Evolutionary conservation across 1,284 basidiomycete species (phyloP).

Genomic region (Entoloma clypeatum): DNA sequence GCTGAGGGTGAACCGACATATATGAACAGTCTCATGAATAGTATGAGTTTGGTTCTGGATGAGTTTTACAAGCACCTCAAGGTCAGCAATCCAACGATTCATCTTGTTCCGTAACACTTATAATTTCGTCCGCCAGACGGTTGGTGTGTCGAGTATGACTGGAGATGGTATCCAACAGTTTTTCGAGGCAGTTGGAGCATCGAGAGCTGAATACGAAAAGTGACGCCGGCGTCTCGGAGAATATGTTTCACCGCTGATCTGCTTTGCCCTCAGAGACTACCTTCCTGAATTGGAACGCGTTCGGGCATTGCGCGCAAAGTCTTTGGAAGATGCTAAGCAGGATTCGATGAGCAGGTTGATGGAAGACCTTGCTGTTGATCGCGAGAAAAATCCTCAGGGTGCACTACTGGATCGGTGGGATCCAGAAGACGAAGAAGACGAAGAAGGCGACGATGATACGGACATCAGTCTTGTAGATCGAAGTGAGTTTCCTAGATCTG

Average conservation of each 20-base stretch:
- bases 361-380: slow-evolving; percentile 80
- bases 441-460: slow-evolving; percentile 60
- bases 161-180: slow-evolving; percentile 91
- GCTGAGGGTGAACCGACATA: slow-evolving; percentile 97
- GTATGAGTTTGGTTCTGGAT: slow-evolving; percentile 97
- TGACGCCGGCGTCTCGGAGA: slow-evolving; percentile 33
- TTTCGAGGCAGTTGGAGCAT: slow-evolving; percentile 86
- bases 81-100: slow-evolving; percentile 40
- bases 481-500: slow-evolving; percentile 48
- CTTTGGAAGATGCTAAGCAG: slow-evolving; percentile 66
- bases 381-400: slow-evolving; percentile 50
- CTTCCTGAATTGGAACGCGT: slow-evolving; percentile 84
- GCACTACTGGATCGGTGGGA: slow-evolving; percentile 57
- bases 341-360: slow-evolving; percentile 82
- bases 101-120: neutral
- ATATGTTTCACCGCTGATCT: neutral
- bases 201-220: slow-evolving; percentile 86
- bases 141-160: slow-evolving; percentile 95
- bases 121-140: slow-evolving; percentile 60
- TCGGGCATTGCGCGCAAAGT: slow-evolving; percentile 54
- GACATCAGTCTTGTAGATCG: slow-evolving; percentile 65
- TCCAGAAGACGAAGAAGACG: slow-evolving; percentile 55
- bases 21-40: slow-evolving; percentile 99
- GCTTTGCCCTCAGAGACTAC: slow-evolving; percentile 64
- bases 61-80: slow-evolving; percentile 98